Evolutionary conservation across 129 eudicot species (phyloP), one percentile per base, ranked within the genome.

Genomic region (Flaveria linearis): DNA sequence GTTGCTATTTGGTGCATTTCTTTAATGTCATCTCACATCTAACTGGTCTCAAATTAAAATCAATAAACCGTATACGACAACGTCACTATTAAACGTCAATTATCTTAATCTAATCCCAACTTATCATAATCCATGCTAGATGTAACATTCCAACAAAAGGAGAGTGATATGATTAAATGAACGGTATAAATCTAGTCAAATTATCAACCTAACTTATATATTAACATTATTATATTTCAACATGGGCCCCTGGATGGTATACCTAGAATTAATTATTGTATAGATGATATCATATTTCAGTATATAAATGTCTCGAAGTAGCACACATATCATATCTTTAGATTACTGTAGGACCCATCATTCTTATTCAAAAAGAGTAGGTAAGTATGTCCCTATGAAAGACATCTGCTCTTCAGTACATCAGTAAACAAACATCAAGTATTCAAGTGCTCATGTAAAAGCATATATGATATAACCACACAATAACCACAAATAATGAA

Each of bases 171-270:
- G 50, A 45, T 45, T 9, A 45, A 49, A 67, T 30, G 57, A 57
- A 72, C 43, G 56, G 63, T 41, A 51, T 15, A 55, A 47, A 58
- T 57, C 23, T 15, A 51, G 79, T 71, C 61, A 85, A 77, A 77
- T 14, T 81, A 76, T 51, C 71, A 26, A 71, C 73, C 72, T 58
- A 60, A 73, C 62, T 57, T 78, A 49, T 13, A 76, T 53, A 67
- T 73, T 45, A n/a, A 42, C 76, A 78, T 60, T 78, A 75, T 66
- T 69, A n/a, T 72, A 82, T 65, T 20, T 1, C 13, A 51, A 14
- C 45, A 76, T n/a, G 76, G 88, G 88, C 39, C 82, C 82, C 68
- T 39, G 51, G 80, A 83, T 55, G 75, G 72, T 55, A 46, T 16
- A 33, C 47, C 28, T 74, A 23, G 5, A 36, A 63, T 79, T 53